Base-by-base conservation (phyloP, 208 protist species). In the Leishmania tarentolae region DNA sequence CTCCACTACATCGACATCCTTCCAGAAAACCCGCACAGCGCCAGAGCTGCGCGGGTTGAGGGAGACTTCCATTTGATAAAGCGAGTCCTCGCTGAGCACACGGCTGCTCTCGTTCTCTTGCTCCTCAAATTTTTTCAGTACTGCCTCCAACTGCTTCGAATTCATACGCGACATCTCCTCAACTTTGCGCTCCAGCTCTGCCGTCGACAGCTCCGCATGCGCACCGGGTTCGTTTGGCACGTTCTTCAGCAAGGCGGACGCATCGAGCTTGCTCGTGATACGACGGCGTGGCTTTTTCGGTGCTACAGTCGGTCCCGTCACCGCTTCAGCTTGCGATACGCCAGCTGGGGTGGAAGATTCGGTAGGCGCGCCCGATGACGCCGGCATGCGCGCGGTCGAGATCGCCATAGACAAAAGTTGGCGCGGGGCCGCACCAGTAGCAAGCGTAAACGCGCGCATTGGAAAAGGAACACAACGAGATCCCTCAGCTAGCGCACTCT, bases 21-120 rank as follows among this genome's bases (percentile, higher is more conserved):
- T 95, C 92, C 93, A 98, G 79, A 98, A 98, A 46, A 97, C 93
- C 35, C 93, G 93, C 47, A 92, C 88, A 19, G 88, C 95, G 40
- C 90, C 85, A 28, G 76, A 63, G 72, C 85, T 87, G 70, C 91
- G 92, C 44, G 92, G 85, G 76, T 90, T 90, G 47, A 96, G 83
- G 4, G 95, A 98, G 7, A 98, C 91, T 57, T 98, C 95, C 93
- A 98, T 97, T 83, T 98, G 95, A 73, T 97, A 97, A 28, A 98
- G 85, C 69, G 92, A 93, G 83, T 98, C 95, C 75, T 97, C 91
- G 71, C 79, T 84, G 31, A 98, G 91, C 69, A 96, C 91, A 40
- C 88, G 88, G 77, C 90, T 94, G 73, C 90, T 93, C 75, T 87
- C 90, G 44, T 94, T 83, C 83, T 97, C 91, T 70, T 94, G 83